Evolutionary conservation across 2,329 filamentous ascomycete species (phyloP), one percentile per base, ranked within the genome.

Genomic region (Macrophomina pseudophaseolina): DNA sequence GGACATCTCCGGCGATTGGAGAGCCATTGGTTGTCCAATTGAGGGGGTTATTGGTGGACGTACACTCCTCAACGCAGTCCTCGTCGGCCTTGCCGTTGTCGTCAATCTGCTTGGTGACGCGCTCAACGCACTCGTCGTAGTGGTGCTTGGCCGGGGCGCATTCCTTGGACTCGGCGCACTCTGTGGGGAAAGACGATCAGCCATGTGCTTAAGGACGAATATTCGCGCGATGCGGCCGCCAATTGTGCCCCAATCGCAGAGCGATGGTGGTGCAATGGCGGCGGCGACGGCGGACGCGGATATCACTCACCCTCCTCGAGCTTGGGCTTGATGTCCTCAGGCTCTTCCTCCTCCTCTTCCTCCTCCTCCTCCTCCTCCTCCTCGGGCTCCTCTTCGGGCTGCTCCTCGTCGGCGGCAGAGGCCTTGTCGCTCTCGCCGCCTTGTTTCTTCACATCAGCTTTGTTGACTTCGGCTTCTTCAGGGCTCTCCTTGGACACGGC

Each of bases 61-160:
- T 91, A 98, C 95, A 99, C 86, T 99, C 95, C 86, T 99, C 95
- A 73, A 98, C 93, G 77, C 95, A 99, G 85, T 98, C 94, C 87
- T 99, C 95, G 76, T 91, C 89, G 74, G 90, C 90, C 82, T 90
- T 88, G 81, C 86, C 85, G 71, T 90, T 87, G 73, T 90, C 87
- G 76, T 93, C 88, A 74, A 85, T 79, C 78, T 86, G 81, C 67
- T 76, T 73, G 75, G 89, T 92, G 74, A 99, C 95, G 75, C 95
- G 93, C 88, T 97, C 94, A 74, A 94, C 93, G 81, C 95, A 99
- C 84, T 97, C 93, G 72, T 98, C 94, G 81, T 91, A 98, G 87
- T 99, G 95, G 87, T 98, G 94, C 89, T 98, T 99, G 78, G 88
- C 87, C 68, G 91, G 90, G 69, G 90, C 86, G 84, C 95, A 99